Conservation (phyloP, 331 rosid genomes). For the Quercus tomentella region DNA sequence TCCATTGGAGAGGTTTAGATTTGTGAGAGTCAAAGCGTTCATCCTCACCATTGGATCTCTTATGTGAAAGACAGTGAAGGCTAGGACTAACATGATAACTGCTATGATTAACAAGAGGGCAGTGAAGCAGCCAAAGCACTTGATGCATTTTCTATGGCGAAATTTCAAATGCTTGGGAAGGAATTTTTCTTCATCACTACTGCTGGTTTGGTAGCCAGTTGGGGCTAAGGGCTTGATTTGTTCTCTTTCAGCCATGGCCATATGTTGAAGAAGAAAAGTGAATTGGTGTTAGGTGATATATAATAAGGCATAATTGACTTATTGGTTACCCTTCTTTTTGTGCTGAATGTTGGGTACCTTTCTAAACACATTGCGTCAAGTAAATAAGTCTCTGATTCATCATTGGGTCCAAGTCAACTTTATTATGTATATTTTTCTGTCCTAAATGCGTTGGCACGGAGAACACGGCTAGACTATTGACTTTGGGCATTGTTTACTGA, state of each 20-base stretch:
- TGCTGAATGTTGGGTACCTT: too few species aligned
- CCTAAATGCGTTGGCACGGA: too few species aligned
- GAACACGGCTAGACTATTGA: too few species aligned
- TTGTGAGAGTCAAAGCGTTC: slow-evolving; percentile 1
- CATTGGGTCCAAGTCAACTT: too few species aligned
- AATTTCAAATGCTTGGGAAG: not conserved
- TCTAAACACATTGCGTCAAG: too few species aligned
- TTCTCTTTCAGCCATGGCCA: slow-evolving; percentile 19
- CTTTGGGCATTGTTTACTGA: too few species aligned
- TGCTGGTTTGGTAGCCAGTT: not conserved
- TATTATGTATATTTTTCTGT: too few species aligned
- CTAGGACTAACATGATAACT: slow-evolving; percentile 32
- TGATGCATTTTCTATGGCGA: slow-evolving; percentile 12
- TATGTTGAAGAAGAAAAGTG: not conserved
- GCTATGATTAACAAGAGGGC: slow-evolving; percentile 36
- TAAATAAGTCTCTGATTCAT: too few species aligned
- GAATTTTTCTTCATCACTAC: slow-evolving; percentile 20
- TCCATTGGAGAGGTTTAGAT: not conserved
- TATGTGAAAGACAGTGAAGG: slow-evolving; percentile 44
- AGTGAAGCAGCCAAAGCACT: slow-evolving; percentile 33
- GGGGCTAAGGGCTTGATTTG: slow-evolving; percentile 41
- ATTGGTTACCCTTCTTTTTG: too few species aligned
- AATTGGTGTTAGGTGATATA: not conserved
- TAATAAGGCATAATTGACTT: not conserved
- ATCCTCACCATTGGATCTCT: slow-evolving; percentile 24